These are phyloP conservation scores for Phytopythium vexans DNA, from an alignment of 352 stramenopile genomes.

Conservation along the genomic window DNA sequence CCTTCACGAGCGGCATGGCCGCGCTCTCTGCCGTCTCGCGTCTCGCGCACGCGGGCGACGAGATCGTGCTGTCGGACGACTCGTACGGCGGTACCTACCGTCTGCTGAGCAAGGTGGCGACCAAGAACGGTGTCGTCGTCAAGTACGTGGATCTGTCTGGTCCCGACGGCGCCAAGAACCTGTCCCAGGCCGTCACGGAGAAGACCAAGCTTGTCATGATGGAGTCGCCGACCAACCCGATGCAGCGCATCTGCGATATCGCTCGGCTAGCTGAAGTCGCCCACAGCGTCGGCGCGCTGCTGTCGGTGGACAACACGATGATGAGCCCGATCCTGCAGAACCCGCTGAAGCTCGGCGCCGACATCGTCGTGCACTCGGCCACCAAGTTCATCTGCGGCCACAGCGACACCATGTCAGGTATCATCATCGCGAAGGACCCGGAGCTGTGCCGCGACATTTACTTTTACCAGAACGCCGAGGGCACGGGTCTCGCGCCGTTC, in stretches of 20 bases:
- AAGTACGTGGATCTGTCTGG: conserved; percentile 88
- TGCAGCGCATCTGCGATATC: conserved; percentile 95
- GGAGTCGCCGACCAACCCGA: conserved; percentile 97
- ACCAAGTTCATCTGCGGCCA: conserved; percentile 99
- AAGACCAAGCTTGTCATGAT: conserved; percentile 96
- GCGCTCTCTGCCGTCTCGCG: conserved; percentile 91
- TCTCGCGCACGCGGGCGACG: conserved; percentile 87
- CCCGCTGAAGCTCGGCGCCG: conserved; percentile 90
- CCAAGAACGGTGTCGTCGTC: conserved; percentile 73
- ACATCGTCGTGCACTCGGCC: conserved; percentile 95
- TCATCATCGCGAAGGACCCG: conserved; percentile 86
- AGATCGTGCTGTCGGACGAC: conserved; percentile 93
- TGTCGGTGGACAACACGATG: conserved; percentile 97
- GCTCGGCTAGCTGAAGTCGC: conserved; percentile 68
- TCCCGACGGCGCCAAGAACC: conserved; percentile 54
- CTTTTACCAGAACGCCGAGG: conserved; percentile 90
- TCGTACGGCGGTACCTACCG: conserved; percentile 97
- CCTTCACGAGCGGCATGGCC: conserved; percentile 95
- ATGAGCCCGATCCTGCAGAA: conserved; percentile 95
- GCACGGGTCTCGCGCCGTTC: conserved; percentile 87
- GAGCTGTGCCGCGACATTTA: conserved; percentile 82
- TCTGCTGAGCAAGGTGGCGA: conserved; percentile 86
- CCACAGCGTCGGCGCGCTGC: conserved; percentile 71
- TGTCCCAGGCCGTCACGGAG: conserved; percentile 43
- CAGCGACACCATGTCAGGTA: conserved; percentile 94